Percentiles rank a stretch among this genome's conserved stretches.
Evolutionary conservation across 345 rosid genomes (phyloP).

Genomic region (Acer negundo): DNA sequence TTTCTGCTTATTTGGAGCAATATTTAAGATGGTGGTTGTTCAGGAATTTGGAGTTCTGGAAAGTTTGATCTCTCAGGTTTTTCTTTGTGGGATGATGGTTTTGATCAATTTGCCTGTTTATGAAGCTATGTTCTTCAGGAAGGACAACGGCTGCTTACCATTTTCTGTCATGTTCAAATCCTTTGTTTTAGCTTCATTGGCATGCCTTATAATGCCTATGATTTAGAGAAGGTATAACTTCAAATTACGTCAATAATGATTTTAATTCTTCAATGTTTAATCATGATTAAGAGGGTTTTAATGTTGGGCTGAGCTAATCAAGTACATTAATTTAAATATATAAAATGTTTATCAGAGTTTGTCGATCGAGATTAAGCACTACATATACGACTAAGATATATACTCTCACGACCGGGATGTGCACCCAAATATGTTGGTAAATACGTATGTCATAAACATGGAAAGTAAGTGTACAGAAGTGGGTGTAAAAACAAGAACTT

Average conservation of each 20-base stretch:
- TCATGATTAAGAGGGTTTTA: neutral
- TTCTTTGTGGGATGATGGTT: constrained; percentile 33
- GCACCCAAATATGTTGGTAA: neutral
- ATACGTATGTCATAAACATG: too few relatives aligned
- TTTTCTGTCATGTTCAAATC: constrained; percentile 33
- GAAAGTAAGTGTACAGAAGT: too few relatives aligned
- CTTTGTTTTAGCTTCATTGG: constrained; percentile 28
- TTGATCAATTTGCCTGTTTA: constrained; percentile 33
- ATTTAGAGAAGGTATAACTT: neutral
- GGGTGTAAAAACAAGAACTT: too few relatives aligned
- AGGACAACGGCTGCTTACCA: constrained; percentile 36
- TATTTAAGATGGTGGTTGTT: neutral
- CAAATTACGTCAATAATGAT: neutral
- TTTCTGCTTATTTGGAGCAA: constrained; percentile 27
- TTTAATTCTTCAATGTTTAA: neutral
- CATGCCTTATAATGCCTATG: constrained; percentile 13
- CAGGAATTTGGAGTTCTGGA: neutral
- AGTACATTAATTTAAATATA: too few relatives aligned
- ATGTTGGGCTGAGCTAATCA: neutral
- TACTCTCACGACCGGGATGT: too few relatives aligned
- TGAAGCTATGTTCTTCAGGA: constrained; percentile 35
- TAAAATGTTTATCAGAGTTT: too few relatives aligned
- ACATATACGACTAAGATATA: too few relatives aligned
- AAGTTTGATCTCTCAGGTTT: constrained; percentile 22
- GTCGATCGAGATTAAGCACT: too few relatives aligned